Evolutionary conservation across 1,284 basidiomycete species (phyloP).

Genomic region (Austroboletus novae-zelandiae): DNA sequence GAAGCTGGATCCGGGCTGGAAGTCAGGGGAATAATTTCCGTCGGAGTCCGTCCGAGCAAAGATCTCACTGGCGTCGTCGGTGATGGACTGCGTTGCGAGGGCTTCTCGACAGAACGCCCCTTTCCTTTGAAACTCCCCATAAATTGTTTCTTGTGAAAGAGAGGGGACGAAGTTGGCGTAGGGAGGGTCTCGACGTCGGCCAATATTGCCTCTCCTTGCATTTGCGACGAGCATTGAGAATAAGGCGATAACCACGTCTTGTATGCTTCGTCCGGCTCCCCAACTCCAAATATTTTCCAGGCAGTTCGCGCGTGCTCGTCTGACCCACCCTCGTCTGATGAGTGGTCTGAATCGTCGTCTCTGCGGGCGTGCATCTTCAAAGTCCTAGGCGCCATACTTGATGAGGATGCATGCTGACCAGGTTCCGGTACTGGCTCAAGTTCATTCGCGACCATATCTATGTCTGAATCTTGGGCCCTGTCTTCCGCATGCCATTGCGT

Average conservation of each 20-base stretch:
- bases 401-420: neutral
- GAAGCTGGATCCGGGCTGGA: neutral
- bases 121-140: constrained; percentile 3
- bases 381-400: neutral
- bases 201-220: neutral
- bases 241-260: constrained; percentile 23
- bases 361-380: constrained; percentile 13
- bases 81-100: neutral
- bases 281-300: constrained; percentile 45
- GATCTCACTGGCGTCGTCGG: neutral
- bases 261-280: constrained; percentile 13
- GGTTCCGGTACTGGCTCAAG: neutral
- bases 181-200: constrained; percentile 12
- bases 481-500: constrained; percentile 10
- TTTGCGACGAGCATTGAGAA: constrained; percentile 3
- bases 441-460: neutral
- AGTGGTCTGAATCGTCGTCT: constrained; percentile 37
- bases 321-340: constrained; percentile 43
- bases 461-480: neutral
- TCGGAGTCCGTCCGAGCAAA: neutral
- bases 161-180: constrained; percentile 30
- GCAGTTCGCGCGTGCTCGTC: constrained; percentile 50
- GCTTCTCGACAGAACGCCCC: constrained; percentile 2
- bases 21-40: constrained; percentile 1
- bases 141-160: neutral